Evolutionary conservation across 306 rosid species (phyloP).

Genomic region (Glycine tomentella): DNA sequence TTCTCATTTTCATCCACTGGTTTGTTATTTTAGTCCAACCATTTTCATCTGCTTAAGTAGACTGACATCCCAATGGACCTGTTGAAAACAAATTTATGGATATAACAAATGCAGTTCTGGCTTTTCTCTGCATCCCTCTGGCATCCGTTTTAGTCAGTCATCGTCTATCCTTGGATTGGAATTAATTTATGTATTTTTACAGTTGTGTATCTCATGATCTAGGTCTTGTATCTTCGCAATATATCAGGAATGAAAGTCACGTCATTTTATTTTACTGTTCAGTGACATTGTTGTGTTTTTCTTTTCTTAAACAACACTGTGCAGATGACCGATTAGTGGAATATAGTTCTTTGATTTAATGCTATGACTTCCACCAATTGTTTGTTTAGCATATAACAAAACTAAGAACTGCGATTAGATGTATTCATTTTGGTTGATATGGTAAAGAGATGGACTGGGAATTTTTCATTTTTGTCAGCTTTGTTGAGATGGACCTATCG

Average conservation of each 20-base stretch:
- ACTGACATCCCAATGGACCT: slow-evolving; percentile 2
- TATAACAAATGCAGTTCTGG: slow-evolving; percentile 37
- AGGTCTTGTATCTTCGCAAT: slow-evolving; percentile 43
- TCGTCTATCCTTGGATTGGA: slow-evolving; percentile 46
- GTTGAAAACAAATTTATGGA: slow-evolving; percentile 23
- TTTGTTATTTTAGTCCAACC: neutral
- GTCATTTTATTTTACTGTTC: slow-evolving; percentile 13
- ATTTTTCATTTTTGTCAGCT: slow-evolving; percentile 3
- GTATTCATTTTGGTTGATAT: too few species aligned
- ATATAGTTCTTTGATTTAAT: slow-evolving; percentile 31
- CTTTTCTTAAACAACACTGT: slow-evolving; percentile 5
- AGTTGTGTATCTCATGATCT: slow-evolving; percentile 43
- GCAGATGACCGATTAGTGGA: slow-evolving; percentile 27
- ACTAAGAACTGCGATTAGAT: too few species aligned
- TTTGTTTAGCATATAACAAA: too few species aligned
- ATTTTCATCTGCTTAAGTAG: slow-evolving; percentile 10
- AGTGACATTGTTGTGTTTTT: neutral
- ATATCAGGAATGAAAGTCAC: slow-evolving; percentile 50
- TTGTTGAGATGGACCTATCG: neutral
- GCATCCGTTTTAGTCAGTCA: slow-evolving; percentile 31
- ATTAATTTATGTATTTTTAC: slow-evolving; percentile 43
- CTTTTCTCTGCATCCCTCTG: slow-evolving; percentile 37
- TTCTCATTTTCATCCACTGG: slow-evolving; percentile 34
- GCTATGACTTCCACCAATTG: neutral
- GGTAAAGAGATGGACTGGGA: too few species aligned